Base-by-base conservation (phyloP, 805 yeast species). In the Saccharomycodes ludwigii region DNA sequence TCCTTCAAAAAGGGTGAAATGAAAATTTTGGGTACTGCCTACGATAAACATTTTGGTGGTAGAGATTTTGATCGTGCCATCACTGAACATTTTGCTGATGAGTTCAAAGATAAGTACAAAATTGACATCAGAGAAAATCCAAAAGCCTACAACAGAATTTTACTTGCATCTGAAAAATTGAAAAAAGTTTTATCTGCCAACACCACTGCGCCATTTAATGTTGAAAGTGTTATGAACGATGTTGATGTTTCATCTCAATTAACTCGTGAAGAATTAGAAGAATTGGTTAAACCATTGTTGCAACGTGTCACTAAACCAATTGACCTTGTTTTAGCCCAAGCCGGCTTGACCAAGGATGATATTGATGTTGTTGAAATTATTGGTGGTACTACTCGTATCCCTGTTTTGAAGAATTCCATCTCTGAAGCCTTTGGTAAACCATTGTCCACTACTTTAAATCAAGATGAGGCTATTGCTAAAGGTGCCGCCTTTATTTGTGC, bases 401-500 rank as follows among this genome's bases (percentile, higher is more conserved):
- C 99, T 57, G 65, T 81, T 34, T 68, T 91, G 57, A 91, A 91
- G 72, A 71, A 76, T 47, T 78, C 72, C 54, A 70, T 91, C 47
- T 47, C 79, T 47, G 81, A 77, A 54, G 68, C 81, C 43, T 84
- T 91, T 57, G 82, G 82, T 58, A 81, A 81, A 66, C 77, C 66
- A 49, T 68, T 91, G 56, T 82, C 95, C 24, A 80, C 81, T 68
- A 93, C 97, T 47, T 74, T 93, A 64, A 91, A 91, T 73, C 96
- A 86, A 67, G 99, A 91, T 58, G 99, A 91, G 71, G 95, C 98
- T 41, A 80, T 88, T 58, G 97, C 98, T 35, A 83, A 88, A 63
- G 99, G 99, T 68, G 94, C 95, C 50, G 95, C 98, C 30, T 91
- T 91, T 64, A 81, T 91, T 53, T 91, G 98, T 63, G 99, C 98